Percentiles rank a stretch among this genome's conserved stretches.
phyloP scores from a whole-genome alignment of 106 monocot species.

The Acorus gramineus region DNA sequence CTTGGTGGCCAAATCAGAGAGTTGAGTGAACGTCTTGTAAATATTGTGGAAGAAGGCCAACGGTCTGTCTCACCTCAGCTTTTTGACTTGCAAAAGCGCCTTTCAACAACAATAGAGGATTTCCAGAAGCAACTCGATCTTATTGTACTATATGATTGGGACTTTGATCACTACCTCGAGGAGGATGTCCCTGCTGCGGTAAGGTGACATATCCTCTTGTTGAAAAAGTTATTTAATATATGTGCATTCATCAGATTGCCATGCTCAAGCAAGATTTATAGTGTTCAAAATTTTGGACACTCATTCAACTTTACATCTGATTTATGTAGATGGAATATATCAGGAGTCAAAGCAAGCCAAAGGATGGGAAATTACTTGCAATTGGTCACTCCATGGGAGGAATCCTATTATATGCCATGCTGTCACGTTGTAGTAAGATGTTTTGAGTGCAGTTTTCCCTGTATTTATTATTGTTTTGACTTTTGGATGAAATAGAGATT shows the following conservation, averaged over 20 bases:
- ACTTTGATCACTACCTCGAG: conserved; percentile 92
- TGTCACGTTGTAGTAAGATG: conserved; percentile 66
- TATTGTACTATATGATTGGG: conserved; percentile 85
- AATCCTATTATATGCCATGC: conserved; percentile 83
- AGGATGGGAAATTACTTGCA: conserved; percentile 77
- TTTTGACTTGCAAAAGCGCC: conserved; percentile 71
- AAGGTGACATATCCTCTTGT: conserved; percentile 33
- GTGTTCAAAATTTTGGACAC: not conserved
- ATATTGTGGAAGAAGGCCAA: conserved; percentile 71
- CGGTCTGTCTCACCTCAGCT: conserved; percentile 80
- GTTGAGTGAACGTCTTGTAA: conserved; percentile 66
- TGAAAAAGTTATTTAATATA: not conserved
- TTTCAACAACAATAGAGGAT: conserved; percentile 75
- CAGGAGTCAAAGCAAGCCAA: conserved; percentile 39
- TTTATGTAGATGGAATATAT: conserved; percentile 85
- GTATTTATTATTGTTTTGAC: not conserved
- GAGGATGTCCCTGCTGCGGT: conserved; percentile 97
- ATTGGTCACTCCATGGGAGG: conserved; percentile 98
- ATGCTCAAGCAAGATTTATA: too few relatives aligned
- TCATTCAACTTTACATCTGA: conserved; percentile 4
- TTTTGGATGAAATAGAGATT: not conserved
- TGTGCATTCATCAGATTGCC: too few relatives aligned
- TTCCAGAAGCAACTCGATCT: conserved; percentile 87
- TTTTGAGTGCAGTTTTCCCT: not conserved
- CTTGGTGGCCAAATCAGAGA: conserved; percentile 69